Evolutionary conservation across 345 rosid species (phyloP).

Genomic region (Citrus maxima): DNA sequence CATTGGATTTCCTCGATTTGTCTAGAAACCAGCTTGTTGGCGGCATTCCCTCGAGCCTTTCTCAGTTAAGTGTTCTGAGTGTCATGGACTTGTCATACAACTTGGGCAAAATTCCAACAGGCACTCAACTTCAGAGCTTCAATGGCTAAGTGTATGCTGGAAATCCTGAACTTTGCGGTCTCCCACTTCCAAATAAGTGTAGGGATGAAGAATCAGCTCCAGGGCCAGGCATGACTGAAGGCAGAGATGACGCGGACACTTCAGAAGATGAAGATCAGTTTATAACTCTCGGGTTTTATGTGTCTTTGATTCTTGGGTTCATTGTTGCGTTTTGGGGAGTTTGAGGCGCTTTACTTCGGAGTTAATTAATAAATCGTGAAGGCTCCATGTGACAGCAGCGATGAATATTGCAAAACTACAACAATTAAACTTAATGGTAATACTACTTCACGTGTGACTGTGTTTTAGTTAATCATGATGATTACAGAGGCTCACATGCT

Average conservation of each 20-base stretch:
- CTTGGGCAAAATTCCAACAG: conserved; percentile 13
- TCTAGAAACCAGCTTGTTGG: conserved; percentile 31
- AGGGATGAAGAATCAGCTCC: background rate
- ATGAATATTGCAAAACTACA: no score
- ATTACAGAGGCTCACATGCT: no score
- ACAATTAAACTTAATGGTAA: no score
- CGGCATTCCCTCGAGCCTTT: conserved; percentile 20
- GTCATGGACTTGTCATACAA: conserved; percentile 20
- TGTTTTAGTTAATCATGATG: no score
- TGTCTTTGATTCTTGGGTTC: background rate
- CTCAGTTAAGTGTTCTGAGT: background rate
- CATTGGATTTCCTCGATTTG: conserved; percentile 26
- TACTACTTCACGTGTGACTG: no score
- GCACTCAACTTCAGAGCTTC: conserved; percentile 15
- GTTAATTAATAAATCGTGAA: background rate
- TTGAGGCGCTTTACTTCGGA: background rate
- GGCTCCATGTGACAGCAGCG: no score
- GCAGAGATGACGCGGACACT: background rate
- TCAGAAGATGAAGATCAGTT: background rate
- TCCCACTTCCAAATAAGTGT: background rate
- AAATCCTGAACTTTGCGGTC: conserved; percentile 14
- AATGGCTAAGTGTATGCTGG: background rate
- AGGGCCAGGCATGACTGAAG: background rate
- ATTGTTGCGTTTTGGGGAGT: background rate
- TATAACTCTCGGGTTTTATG: background rate